Percentiles rank a stretch among this genome's conserved stretches.
Conservation (phyloP, 1,284 basidiomycete species). For the Grifola frondosa region DNA sequence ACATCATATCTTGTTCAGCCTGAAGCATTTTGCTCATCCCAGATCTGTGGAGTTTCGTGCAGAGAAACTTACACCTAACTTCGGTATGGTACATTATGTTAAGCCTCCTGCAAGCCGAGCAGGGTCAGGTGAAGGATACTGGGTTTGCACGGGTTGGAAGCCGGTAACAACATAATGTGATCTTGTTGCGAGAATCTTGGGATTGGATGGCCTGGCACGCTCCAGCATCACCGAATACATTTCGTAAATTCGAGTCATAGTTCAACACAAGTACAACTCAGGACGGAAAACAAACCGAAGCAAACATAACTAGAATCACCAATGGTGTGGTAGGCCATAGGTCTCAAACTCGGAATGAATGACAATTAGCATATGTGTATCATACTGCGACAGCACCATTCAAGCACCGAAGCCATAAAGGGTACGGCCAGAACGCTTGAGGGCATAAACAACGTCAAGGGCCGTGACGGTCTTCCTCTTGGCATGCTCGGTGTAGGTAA, state of each 20-base stretch:
- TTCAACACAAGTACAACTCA: not conserved
- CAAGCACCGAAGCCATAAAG: slow-evolving; percentile 79
- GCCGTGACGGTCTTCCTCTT: slow-evolving; percentile 89
- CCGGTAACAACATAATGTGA: too few species aligned
- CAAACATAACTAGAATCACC: not conserved
- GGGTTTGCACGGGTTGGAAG: slow-evolving; percentile 66
- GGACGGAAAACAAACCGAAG: slow-evolving; percentile 2
- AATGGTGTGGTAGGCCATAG: too few species aligned
- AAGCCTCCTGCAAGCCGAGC: slow-evolving; percentile 71
- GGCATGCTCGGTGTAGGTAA: slow-evolving; percentile 89
- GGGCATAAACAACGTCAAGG: slow-evolving; percentile 79
- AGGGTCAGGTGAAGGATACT: slow-evolving; percentile 74
- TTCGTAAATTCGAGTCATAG: too few species aligned
- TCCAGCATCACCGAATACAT: too few species aligned
- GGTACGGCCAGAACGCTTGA: slow-evolving; percentile 81
- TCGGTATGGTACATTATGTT: slow-evolving; percentile 53
- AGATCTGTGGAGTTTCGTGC: slow-evolving; percentile 53
- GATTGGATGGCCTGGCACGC: too few species aligned
- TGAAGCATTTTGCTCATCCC: slow-evolving; percentile 77
- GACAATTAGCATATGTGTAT: not conserved
- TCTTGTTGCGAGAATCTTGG: too few species aligned
- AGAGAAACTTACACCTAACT: slow-evolving; percentile 52
- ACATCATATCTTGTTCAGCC: slow-evolving; percentile 37
- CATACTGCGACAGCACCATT: too few species aligned
- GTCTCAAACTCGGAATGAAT: too few species aligned